Evolutionary conservation across 2,329 filamentous ascomycete species (phyloP).

Genomic region (Cadophora malorum): DNA sequence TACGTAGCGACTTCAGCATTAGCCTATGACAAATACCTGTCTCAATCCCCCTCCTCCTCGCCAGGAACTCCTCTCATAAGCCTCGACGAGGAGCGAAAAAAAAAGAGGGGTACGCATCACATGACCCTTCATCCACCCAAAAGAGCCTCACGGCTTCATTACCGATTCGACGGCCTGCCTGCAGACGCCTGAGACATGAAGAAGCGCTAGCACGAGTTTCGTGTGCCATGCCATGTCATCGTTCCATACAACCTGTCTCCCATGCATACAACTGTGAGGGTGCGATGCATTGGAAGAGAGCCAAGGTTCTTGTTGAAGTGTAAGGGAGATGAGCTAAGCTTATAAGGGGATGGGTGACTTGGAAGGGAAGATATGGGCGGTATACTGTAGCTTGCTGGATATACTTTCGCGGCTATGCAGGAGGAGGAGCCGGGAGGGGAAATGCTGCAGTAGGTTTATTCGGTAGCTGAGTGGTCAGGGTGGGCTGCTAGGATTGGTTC

Average conservation of each 20-base stretch:
- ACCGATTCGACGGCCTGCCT: neutral
- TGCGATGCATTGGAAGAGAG: too few species aligned
- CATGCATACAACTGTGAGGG: too few species aligned
- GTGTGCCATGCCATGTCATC: neutral
- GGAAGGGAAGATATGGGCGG: neutral
- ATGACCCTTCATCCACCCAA: neutral
- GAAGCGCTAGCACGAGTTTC: slow-evolving; percentile 7
- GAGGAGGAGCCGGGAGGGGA: slow-evolving; percentile 11
- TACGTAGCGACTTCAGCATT: too few species aligned
- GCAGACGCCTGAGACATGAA: slow-evolving; percentile 6
- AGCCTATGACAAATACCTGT: slow-evolving; percentile 1
- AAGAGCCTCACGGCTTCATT: slow-evolving; percentile 18
- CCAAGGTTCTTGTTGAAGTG: neutral
- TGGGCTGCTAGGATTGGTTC: neutral
- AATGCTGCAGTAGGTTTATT: neutral
- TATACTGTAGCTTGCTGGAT: neutral
- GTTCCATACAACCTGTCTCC: too few species aligned
- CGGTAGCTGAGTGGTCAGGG: slow-evolving; percentile 2
- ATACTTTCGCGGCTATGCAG: slow-evolving; percentile 19
- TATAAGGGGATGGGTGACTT: neutral
- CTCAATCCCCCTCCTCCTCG: neutral
- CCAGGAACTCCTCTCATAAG: neutral
- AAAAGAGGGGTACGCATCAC: slow-evolving; percentile 16
- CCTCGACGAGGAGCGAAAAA: too few species aligned
- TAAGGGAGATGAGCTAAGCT: neutral